Conservation (phyloP, 1,284 basidiomycete genomes). For the Tetrapyrgos nigripes region DNA sequence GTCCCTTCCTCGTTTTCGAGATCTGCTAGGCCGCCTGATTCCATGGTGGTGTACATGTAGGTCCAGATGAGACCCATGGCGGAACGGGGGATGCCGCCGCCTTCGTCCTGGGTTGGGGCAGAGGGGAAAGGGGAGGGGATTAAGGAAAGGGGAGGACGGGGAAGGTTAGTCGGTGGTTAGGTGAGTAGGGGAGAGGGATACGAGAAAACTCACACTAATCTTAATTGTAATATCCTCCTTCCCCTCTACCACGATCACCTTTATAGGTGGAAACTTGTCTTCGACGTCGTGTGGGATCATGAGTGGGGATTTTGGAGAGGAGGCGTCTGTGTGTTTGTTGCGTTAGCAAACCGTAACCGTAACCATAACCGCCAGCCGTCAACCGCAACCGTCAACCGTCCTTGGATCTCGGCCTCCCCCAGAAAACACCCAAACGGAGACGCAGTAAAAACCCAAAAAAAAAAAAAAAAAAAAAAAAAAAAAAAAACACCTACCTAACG, state of each 20-base stretch:
- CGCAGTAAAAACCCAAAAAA: too few relatives aligned
- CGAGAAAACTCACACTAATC: constrained; percentile 56
- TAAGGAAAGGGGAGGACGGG: too few relatives aligned
- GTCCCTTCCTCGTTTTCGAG: constrained; percentile 88
- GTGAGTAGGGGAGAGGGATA: not conserved
- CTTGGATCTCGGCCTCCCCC: too few relatives aligned
- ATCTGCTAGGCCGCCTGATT: constrained; percentile 64
- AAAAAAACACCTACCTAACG: not conserved
- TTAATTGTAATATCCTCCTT: constrained; percentile 98
- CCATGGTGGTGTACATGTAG: constrained; percentile 99
- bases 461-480: too few relatives aligned
- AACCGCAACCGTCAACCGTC: too few relatives aligned
- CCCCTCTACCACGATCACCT: constrained; percentile 91
- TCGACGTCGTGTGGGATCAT: constrained; percentile 42
- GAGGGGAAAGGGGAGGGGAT: too few relatives aligned
- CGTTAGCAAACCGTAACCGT: too few relatives aligned
- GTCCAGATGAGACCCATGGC: constrained; percentile 98
- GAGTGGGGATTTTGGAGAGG: not conserved
- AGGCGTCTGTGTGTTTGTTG: too few relatives aligned
- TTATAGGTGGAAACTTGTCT: constrained; percentile 90
- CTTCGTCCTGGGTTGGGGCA: too few relatives aligned
- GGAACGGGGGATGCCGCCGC: constrained; percentile 93
- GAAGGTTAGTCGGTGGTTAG: constrained; percentile 32
- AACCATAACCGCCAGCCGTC: too few relatives aligned
- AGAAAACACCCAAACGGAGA: too few relatives aligned